Conservation (phyloP, 2,329 filamentous ascomycete species). For the Mollisia scopiformis region DNA sequence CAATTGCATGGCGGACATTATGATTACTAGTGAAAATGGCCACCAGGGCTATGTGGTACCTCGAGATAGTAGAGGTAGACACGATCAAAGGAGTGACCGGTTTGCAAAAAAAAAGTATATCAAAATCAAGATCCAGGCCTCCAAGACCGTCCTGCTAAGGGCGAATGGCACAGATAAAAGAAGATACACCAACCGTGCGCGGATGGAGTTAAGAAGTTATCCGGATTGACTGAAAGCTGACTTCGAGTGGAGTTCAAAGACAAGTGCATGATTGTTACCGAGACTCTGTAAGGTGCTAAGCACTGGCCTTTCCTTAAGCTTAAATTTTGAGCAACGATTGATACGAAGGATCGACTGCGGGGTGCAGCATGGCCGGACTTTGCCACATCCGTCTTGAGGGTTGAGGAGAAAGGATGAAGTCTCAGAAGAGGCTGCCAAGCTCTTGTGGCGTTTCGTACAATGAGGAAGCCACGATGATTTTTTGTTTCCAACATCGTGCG, state of each 20-base stretch:
- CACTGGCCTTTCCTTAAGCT: neutral
- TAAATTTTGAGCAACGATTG: neutral
- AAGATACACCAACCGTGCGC: neutral
- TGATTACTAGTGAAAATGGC: slow-evolving; percentile 17
- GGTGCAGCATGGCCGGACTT: neutral
- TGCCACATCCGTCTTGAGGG: neutral
- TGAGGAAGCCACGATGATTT: neutral
- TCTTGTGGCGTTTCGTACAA: neutral
- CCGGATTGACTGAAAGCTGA: neutral
- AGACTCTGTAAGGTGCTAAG: neutral
- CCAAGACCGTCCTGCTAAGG: neutral
- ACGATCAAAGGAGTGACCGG: neutral
- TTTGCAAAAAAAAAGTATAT: neutral
- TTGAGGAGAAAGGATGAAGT: neutral
- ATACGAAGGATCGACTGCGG: neutral
- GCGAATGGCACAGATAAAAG: neutral
- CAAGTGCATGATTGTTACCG: neutral
- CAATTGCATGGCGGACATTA: slow-evolving; percentile 16
- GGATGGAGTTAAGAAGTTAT: neutral
- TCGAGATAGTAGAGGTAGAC: slow-evolving; percentile 14
- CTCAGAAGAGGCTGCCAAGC: neutral
- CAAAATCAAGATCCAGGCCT: neutral
- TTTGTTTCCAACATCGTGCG: neutral
- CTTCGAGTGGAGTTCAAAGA: neutral
- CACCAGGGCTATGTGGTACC: slow-evolving; percentile 20